phyloP scores from a whole-genome alignment of 2,329 filamentous ascomycete genomes.

The Diplodia scrobiculata region DNA sequence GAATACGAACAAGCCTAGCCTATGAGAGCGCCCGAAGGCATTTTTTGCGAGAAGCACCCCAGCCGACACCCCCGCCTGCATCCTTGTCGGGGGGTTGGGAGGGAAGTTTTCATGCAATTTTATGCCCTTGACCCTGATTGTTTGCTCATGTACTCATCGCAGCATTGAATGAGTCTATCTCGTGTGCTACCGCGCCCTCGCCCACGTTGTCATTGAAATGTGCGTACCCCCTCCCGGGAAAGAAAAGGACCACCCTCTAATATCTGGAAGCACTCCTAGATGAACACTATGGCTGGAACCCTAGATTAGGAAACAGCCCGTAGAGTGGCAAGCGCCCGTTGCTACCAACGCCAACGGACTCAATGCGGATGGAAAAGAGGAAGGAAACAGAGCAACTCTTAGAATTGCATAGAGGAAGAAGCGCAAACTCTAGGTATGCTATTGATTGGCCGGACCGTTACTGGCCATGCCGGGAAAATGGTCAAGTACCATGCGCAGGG shows the following conservation, averaged over 20 bases:
- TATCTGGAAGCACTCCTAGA: neutral
- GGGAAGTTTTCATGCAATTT: neutral
- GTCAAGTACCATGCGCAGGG: constrained; percentile 1
- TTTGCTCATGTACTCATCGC: constrained; percentile 9
- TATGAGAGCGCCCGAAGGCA: neutral
- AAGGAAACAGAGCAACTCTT: neutral
- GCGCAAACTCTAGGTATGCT: constrained; percentile 10
- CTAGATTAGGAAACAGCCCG: neutral
- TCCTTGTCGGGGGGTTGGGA: constrained; percentile 1
- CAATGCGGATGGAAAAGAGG: neutral
- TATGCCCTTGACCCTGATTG: neutral
- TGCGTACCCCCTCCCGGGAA: neutral
- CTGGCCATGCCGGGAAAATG: neutral
- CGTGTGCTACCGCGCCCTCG: neutral
- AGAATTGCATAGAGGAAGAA: neutral
- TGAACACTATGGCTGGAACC: neutral
- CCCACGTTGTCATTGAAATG: neutral
- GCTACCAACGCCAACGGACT: neutral
- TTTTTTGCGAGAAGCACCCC: neutral
- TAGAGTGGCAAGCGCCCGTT: neutral
- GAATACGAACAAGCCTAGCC: constrained; percentile 8
- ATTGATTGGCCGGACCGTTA: constrained; percentile 3
- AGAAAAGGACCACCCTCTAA: neutral
- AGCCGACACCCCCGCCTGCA: neutral
- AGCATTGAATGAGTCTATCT: neutral